Evolutionary conservation across 495 filamentous ascomycete genomes (phyloP).

Genomic region (Penicillium chermesinum): DNA sequence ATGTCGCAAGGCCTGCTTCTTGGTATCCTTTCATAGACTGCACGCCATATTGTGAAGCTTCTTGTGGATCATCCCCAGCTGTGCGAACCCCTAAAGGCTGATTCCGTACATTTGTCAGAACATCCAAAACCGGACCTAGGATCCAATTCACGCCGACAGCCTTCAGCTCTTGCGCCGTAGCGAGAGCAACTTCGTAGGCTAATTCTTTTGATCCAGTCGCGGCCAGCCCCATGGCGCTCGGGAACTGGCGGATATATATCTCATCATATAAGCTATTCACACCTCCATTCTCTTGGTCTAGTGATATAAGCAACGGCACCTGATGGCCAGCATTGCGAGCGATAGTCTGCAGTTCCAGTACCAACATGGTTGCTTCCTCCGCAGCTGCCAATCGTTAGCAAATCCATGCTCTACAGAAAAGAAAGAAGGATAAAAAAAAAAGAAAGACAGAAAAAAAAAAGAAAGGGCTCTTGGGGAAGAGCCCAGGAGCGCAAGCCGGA

Average conservation of each 20-base stretch:
- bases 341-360: constrained; percentile 81
- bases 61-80: constrained; percentile 79
- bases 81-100: constrained; percentile 82
- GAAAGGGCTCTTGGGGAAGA: no score
- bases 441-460: no score
- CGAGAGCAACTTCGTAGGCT: constrained; percentile 76
- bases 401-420: constrained; percentile 16
- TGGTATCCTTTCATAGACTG: constrained; percentile 87
- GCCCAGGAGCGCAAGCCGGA: no score
- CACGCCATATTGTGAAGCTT: constrained; percentile 81
- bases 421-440: constrained; percentile 8
- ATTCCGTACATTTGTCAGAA: constrained; percentile 80
- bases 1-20: constrained; percentile 75
- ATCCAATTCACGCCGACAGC: constrained; percentile 89
- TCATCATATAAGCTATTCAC: constrained; percentile 93
- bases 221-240: constrained; percentile 84
- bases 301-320: constrained; percentile 73
- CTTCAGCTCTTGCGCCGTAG: constrained; percentile 78
- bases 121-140: constrained; percentile 84
- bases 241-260: constrained; percentile 85
- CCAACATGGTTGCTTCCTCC: constrained; percentile 72
- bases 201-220: constrained; percentile 74
- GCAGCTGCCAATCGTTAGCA: constrained; percentile 51
- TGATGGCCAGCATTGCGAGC: constrained; percentile 82
- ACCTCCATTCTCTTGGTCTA: constrained; percentile 93